Evolutionary conservation across 1,284 basidiomycete species (phyloP).

Genomic region (Cutaneotrichosporon cyanovorans): DNA sequence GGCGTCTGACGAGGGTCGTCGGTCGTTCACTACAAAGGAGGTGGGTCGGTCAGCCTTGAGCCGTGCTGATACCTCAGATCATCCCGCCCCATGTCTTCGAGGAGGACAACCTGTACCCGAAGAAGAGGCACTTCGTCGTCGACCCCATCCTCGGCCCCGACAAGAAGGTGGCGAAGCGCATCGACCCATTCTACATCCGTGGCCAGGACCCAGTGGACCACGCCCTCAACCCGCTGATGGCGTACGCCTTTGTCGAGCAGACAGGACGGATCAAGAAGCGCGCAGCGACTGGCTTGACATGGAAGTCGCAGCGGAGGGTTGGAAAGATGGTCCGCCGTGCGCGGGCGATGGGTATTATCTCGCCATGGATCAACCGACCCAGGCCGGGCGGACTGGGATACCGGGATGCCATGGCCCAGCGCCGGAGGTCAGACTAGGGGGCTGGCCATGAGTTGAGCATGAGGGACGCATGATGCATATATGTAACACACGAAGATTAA

Average conservation of each 20-base stretch:
- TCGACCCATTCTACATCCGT: slow-evolving; percentile 41
- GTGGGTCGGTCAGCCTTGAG: slow-evolving; percentile 3
- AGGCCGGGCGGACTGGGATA: slow-evolving; percentile 17
- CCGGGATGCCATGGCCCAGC: no score
- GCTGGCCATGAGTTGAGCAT: no score
- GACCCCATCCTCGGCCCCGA: slow-evolving; percentile 38
- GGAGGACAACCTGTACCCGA: slow-evolving; percentile 16
- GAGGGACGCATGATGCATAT: no score
- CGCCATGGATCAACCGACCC: slow-evolving; percentile 42
- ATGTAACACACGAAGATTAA: no score
- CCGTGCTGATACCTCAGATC: slow-evolving; percentile 8
- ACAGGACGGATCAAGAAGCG: slow-evolving; percentile 80
- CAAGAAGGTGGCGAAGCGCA: slow-evolving; percentile 23
- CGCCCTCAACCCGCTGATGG: slow-evolving; percentile 57
- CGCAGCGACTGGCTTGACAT: slow-evolving; percentile 65
- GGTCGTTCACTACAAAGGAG: slow-evolving; percentile 4
- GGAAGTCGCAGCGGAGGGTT: slow-evolving; percentile 69
- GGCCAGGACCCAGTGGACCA: slow-evolving; percentile 31
- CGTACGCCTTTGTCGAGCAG: slow-evolving; percentile 62
- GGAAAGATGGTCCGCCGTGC: slow-evolving; percentile 85
- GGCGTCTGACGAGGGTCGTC: slow-evolving; percentile 1
- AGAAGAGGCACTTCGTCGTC: slow-evolving; percentile 1
- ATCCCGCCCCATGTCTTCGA: slow-evolving; percentile 13
- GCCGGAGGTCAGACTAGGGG: no score
- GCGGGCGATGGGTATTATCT: slow-evolving; percentile 85